Percentiles rank a stretch among this genome's conserved stretches.
phyloP scores from a whole-genome alignment of 208 protist species.

The Crithidia fasciculata region DNA sequence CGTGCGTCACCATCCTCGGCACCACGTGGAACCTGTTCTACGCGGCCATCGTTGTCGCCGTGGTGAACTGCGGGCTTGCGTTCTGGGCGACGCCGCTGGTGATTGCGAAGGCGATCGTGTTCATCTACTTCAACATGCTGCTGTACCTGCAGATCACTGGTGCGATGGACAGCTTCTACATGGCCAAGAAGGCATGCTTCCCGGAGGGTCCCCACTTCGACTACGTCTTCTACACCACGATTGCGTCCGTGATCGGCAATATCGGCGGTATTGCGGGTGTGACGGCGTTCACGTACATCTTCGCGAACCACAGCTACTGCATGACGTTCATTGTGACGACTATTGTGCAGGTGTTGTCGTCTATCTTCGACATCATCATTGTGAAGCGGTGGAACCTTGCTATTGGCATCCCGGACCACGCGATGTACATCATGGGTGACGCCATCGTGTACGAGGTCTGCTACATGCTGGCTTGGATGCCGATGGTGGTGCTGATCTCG shows the following conservation, averaged over 20 bases:
- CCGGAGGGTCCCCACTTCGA: constrained; percentile 61
- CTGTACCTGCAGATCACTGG: constrained; percentile 60
- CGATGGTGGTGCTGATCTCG: constrained; percentile 72
- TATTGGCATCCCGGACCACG: constrained; percentile 53
- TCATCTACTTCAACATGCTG: constrained; percentile 41
- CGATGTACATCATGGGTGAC: constrained; percentile 73
- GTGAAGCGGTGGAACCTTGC: constrained; percentile 71
- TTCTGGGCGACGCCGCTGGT: constrained; percentile 53
- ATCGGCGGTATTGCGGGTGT: constrained; percentile 49
- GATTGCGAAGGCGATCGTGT: constrained; percentile 63
- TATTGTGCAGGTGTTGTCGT: constrained; percentile 38
- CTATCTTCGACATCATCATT: constrained; percentile 71
- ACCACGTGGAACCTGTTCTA: constrained; percentile 27
- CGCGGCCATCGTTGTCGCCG: constrained; percentile 29
- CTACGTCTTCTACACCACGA: constrained; percentile 61
- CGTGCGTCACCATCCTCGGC: constrained; percentile 35
- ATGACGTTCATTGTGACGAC: constrained; percentile 66
- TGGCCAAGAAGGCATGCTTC: constrained; percentile 37
- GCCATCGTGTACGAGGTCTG: constrained; percentile 62
- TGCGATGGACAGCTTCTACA: constrained; percentile 56
- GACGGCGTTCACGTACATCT: constrained; percentile 55
- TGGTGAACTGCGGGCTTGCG: constrained; percentile 33
- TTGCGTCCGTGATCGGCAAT: constrained; percentile 41
- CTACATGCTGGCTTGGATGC: constrained; percentile 74
- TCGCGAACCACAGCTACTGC: constrained; percentile 58